Conservation (phyloP, 257 asterid species). For the Ilex asprella region DNA sequence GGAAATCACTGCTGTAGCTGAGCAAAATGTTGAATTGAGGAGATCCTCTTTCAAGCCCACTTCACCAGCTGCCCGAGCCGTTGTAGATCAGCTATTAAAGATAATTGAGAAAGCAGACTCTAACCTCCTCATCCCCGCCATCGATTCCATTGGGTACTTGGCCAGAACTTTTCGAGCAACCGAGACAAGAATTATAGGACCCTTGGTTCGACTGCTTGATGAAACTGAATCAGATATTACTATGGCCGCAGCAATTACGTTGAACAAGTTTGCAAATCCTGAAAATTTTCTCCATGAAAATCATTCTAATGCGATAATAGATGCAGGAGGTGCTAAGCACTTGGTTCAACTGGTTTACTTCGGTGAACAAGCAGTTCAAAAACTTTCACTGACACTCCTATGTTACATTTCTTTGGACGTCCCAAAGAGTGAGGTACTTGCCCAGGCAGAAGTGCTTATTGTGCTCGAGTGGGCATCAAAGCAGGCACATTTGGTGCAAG, state of each 20-base stretch:
- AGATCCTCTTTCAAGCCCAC: constrained; percentile 18
- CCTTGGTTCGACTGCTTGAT: constrained; percentile 1
- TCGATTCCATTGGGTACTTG: constrained; percentile 12
- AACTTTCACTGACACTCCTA: neutral
- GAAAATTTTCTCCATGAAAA: constrained; percentile 1
- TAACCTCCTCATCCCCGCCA: constrained; percentile 11
- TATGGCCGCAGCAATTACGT: neutral
- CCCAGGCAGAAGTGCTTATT: neutral
- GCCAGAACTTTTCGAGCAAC: constrained; percentile 24
- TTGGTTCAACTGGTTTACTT: constrained; percentile 5
- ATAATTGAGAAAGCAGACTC: constrained; percentile 14
- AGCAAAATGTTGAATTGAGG: constrained; percentile 18
- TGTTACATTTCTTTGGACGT: neutral
- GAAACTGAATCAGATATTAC: constrained; percentile 4
- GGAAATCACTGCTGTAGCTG: constrained; percentile 20
- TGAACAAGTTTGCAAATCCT: neutral
- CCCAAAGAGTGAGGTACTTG: neutral
- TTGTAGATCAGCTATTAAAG: constrained; percentile 17
- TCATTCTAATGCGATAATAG: constrained; percentile 5
- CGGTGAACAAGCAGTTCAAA: constrained; percentile 3
- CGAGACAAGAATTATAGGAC: constrained; percentile 9
- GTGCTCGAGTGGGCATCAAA: constrained; percentile 7
- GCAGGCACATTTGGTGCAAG: constrained; percentile 1
- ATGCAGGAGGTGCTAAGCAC: constrained; percentile 4
- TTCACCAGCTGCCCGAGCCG: constrained; percentile 20